Evolutionary conservation across 2,329 filamentous ascomycete species (phyloP).

Genomic region (Sporothrix dimorphospora): DNA sequence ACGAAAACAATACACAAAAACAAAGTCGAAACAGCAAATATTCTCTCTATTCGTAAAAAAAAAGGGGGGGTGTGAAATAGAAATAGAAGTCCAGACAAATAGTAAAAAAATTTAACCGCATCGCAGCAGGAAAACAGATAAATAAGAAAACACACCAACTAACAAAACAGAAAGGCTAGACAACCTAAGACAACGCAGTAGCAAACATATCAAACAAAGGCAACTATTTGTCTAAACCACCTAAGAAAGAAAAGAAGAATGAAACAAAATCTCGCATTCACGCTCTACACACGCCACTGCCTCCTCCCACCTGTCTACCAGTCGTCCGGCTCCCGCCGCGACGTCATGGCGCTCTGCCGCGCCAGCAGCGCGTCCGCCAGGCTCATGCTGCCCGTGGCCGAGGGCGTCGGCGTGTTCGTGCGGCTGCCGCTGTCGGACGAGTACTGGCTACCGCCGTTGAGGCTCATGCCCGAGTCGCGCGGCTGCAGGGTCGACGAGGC

Average conservation of each 20-base stretch:
- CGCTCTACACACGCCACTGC: constrained; percentile 3
- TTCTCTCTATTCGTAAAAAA: not conserved
- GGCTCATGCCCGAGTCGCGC: constrained; percentile 71
- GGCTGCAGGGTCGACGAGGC: constrained; percentile 57
- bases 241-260: constrained; percentile 5
- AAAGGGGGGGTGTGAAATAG: not conserved
- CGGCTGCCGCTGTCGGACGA: constrained; percentile 55
- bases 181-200: not conserved
- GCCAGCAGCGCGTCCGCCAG: constrained; percentile 78
- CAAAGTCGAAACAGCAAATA: not conserved
- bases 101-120: not conserved
- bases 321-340: constrained; percentile 70
- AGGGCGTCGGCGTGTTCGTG: constrained; percentile 72
- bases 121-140: too few species aligned
- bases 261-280: not conserved
- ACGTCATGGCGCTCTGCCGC: constrained; percentile 75
- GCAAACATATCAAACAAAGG: not conserved
- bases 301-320: constrained; percentile 52
- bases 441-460: constrained; percentile 58
- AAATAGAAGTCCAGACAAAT: not conserved
- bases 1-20: not conserved
- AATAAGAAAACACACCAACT: not conserved
- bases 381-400: constrained; percentile 68
- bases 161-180: constrained; percentile 16
- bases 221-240: constrained; percentile 22